Evolutionary conservation across 1,284 basidiomycete genomes (phyloP).

Genomic region (Psilocybe mexicana): DNA sequence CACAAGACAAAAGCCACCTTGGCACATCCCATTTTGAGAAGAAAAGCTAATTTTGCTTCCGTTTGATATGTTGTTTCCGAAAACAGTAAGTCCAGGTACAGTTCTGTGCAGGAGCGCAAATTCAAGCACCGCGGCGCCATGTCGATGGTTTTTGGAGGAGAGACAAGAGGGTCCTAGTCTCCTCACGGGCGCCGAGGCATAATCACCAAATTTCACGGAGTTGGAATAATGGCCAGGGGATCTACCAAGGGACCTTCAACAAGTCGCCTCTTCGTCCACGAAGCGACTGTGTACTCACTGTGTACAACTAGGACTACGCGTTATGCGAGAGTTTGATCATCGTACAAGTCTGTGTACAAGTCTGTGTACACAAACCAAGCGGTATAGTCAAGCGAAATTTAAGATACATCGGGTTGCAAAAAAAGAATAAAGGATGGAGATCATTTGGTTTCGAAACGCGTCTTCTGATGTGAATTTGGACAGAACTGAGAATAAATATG

Average conservation of each 20-base stretch:
- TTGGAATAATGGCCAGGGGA: no score
- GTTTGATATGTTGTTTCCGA: slow-evolving; percentile 5
- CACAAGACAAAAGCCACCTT: background rate
- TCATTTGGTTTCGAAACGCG: background rate
- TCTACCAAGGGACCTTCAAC: no score
- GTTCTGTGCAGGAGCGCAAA: background rate
- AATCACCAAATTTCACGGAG: background rate
- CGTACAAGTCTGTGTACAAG: background rate
- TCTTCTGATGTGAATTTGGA: background rate
- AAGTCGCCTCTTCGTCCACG: no score
- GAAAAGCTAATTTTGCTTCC: slow-evolving; percentile 20
- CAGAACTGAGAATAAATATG: background rate
- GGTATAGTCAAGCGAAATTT: background rate
- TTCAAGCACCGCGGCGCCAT: background rate
- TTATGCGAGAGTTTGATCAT: background rate
- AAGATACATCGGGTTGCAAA: background rate
- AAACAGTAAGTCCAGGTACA: slow-evolving; percentile 3
- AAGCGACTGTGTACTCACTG: no score
- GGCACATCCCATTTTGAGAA: slow-evolving; percentile 8
- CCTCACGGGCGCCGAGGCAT: background rate
- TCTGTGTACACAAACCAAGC: background rate
- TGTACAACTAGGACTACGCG: no score
- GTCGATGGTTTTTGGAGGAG: background rate
- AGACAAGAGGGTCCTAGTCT: background rate
- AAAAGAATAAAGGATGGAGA: background rate